A percentile compares a stretch with the other conserved stretches of the same genome.
These are phyloP conservation scores for Suillus fuscotomentosus DNA, from an alignment of 768 basidiomycete genomes.

Conservation along the genomic window DNA sequence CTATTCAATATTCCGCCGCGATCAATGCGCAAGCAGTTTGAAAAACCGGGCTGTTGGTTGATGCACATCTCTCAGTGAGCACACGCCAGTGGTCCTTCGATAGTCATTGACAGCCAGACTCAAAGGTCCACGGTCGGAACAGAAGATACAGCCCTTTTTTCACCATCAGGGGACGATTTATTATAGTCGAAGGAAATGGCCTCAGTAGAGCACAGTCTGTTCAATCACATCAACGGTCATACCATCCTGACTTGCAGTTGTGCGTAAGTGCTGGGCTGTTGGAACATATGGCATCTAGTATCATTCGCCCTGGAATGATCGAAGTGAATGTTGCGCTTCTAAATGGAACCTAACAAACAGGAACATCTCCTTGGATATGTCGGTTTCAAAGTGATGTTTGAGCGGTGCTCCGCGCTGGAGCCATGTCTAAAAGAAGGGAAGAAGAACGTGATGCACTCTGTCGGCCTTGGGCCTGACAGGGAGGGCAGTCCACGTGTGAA, in stretches of 20 bases:
- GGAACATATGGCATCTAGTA: conserved; percentile 44
- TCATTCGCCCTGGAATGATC: conserved; percentile 49
- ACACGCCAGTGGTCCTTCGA: background rate
- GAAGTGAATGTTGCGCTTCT: conserved; percentile 45
- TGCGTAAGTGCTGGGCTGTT: background rate
- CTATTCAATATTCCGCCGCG: conserved; percentile 41
- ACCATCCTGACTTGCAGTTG: background rate
- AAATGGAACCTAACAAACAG: conserved; percentile 53
- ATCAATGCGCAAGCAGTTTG: conserved; percentile 38
- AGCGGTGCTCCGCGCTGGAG: conserved; percentile 39
- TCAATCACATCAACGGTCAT: conserved; percentile 13
- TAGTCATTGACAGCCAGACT: background rate
- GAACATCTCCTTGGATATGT: conserved; percentile 35
- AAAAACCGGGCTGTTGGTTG: conserved; percentile 44
- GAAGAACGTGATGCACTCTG: conserved; percentile 50
- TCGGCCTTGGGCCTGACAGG: conserved; percentile 56
- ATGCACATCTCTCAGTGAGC: conserved; percentile 54
- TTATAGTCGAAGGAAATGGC: conserved; percentile 70
- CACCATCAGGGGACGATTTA: conserved; percentile 83
- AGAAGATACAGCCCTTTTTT: conserved; percentile 70
- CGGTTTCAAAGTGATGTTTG: conserved; percentile 44
- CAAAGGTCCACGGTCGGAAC: conserved; percentile 70
- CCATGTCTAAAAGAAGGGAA: conserved; percentile 36
- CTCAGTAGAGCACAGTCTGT: conserved; percentile 29
- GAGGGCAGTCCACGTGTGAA: conserved; percentile 59